Base-by-base conservation (phyloP, 2,329 filamentous ascomycete species). In the Coniochaeta sp. region DNA sequence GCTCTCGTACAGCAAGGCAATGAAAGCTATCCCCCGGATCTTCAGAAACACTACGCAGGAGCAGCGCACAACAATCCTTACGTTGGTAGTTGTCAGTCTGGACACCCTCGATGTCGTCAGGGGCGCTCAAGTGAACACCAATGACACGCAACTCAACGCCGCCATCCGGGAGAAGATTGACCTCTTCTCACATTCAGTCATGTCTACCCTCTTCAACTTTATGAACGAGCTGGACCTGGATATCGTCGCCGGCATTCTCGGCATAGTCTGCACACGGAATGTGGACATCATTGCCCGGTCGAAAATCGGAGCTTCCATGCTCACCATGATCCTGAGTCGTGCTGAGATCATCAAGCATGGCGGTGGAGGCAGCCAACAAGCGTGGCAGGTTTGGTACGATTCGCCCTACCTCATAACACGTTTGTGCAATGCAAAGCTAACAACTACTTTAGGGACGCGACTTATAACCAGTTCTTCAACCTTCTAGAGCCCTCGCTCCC, bases 251-350 rank as follows among this genome's bases (percentile, higher is more conserved):
- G 95, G 92, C 38, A 86, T 98, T 26, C 80, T 99, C 58, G 91
- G 92, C 34, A 80, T 99, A 17, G 86, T 98, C 61, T 86, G 93
- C 26, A 89, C 89, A 62, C 87, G 91, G 22, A 93, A 96, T 67
- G 83, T 98, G 36, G 89, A 93, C 62, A 75, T 88, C n/a, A 87
- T 97, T 67, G 88, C 90, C 60, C 88, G 89, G 70, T 96, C 92
- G 28, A 89, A 91, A 70, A 89, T 96, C 64, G 95, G 95, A 47
- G 83, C 96, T 55, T 90, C 89, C 31, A 89, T 98, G 75, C 80
- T 99, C 68, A 98, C 93, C 1, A 93, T 97, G 82, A 88, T 99
- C 64, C 84, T 98, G 62, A 96, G 91, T 69, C 90, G 95, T 63
- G 93, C 95, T 36, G 93, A 97, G 74, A 87, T 98, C 36, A 84